phyloP scores from a whole-genome alignment of 2,329 filamentous ascomycete genomes.

The Kalmusia sp. region DNA sequence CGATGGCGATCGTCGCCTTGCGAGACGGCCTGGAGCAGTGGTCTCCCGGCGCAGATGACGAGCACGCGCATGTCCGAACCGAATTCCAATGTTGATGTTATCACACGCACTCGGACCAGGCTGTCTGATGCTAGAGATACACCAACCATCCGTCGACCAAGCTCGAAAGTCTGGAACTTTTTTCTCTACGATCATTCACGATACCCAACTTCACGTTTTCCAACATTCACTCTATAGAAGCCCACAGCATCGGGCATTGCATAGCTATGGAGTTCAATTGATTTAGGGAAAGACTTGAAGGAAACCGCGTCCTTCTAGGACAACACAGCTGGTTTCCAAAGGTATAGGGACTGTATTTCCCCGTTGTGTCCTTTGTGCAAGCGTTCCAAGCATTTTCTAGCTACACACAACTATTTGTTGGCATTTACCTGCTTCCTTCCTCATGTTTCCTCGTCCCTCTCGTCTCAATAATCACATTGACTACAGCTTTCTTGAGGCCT shows the following conservation, averaged over 20 bases:
- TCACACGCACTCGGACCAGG: not conserved
- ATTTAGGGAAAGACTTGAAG: conserved; percentile 3
- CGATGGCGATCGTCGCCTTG: not conserved
- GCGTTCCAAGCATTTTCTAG: not conserved
- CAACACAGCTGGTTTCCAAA: not conserved
- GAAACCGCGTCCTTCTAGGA: not conserved
- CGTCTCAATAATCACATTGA: not conserved
- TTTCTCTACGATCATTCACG: conserved; percentile 18
- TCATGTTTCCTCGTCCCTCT: too few species aligned
- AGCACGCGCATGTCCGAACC: not conserved
- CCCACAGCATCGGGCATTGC: conserved; percentile 14
- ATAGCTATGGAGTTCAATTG: conserved; percentile 21
- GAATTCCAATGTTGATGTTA: not conserved
- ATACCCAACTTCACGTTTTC: conserved; percentile 24
- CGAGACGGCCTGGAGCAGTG: conserved; percentile 5
- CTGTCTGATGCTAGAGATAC: not conserved
- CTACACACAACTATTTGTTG: conserved; percentile 6
- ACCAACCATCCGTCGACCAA: not conserved
- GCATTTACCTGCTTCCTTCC: not conserved
- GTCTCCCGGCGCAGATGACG: conserved; percentile 7
- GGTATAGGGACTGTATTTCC: not conserved
- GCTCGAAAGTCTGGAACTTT: conserved; percentile 2
- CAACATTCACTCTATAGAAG: conserved; percentile 13
- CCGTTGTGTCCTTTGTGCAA: not conserved
- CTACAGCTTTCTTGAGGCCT: not conserved